Conservation (phyloP, 371 early-diverging fungal species). For the Mortierella polycephala region DNA sequence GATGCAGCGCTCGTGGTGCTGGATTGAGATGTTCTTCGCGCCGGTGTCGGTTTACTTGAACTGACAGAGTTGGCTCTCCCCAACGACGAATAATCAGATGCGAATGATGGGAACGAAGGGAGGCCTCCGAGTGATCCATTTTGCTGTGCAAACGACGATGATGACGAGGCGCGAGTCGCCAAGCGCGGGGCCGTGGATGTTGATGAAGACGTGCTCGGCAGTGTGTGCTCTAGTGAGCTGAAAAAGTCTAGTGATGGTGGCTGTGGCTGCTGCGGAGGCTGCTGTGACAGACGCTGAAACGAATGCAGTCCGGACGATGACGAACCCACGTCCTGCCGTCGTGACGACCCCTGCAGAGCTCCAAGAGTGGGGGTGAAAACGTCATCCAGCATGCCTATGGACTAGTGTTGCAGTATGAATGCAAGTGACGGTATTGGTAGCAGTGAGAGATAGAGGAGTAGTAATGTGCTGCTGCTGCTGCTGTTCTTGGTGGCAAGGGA, state of each 20-base stretch:
- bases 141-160: constrained; percentile 14
- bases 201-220: constrained; percentile 5
- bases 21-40: neutral
- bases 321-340: neutral
- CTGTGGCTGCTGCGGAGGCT: neutral
- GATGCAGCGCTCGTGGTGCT: neutral
- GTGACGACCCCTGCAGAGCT: neutral
- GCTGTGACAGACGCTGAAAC: constrained; percentile 1
- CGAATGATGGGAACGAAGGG: constrained; percentile 21
- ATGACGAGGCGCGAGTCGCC: neutral
- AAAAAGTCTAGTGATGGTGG: constrained; percentile 39
- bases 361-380: constrained; percentile 25
- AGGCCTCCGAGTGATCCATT: neutral
- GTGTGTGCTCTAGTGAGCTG: constrained; percentile 23
- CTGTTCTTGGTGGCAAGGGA: neutral
- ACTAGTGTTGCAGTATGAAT: neutral
- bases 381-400: constrained; percentile 17
- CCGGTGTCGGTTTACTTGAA: neutral
- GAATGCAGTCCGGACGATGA: neutral
- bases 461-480: constrained; percentile 8
- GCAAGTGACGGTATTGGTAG: neutral
- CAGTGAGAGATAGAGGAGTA: neutral
- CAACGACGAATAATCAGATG: constrained; percentile 27
- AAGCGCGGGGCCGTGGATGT: constrained; percentile 3
- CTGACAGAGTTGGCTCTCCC: constrained; percentile 5